phyloP scores from a whole-genome alignment of 2,329 filamentous ascomycete species.

The Colletotrichum theobromicola region DNA sequence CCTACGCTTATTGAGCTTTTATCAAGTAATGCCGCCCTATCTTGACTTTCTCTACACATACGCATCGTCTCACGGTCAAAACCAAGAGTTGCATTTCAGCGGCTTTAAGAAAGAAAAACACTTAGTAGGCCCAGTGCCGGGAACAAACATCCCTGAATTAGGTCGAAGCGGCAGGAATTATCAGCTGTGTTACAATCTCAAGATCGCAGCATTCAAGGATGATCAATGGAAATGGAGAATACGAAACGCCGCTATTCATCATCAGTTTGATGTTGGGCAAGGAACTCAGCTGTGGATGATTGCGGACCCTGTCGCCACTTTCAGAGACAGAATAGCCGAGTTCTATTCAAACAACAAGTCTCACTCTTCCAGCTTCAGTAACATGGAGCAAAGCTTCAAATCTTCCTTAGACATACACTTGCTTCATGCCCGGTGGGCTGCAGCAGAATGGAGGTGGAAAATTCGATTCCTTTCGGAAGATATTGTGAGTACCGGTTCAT shows the following conservation, averaged over 20 bases:
- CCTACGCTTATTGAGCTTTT: slow-evolving; percentile 26
- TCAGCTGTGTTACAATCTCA: slow-evolving; percentile 41
- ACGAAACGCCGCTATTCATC: slow-evolving; percentile 40
- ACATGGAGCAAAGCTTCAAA: slow-evolving; percentile 34
- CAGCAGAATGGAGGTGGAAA: slow-evolving; percentile 27
- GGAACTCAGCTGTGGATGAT: slow-evolving; percentile 46
- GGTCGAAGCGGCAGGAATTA: slow-evolving; percentile 38
- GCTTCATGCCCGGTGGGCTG: neutral
- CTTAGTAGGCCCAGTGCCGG: slow-evolving; percentile 21
- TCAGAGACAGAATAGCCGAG: slow-evolving; percentile 23
- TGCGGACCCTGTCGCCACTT: slow-evolving; percentile 34
- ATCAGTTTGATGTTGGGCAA: slow-evolving; percentile 41
- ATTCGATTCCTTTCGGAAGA: slow-evolving; percentile 22
- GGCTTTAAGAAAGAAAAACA: slow-evolving; percentile 38
- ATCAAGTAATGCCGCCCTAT: slow-evolving; percentile 45
- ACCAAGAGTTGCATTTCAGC: slow-evolving; percentile 37
- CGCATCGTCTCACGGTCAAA: slow-evolving; percentile 30
- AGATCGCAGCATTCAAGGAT: slow-evolving; percentile 30
- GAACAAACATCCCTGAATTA: slow-evolving; percentile 24
- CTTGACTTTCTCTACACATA: slow-evolving; percentile 43
- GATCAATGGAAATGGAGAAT: too few relatives aligned
- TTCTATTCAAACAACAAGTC: neutral
- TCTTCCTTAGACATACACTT: neutral
- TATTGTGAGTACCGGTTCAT: too few relatives aligned
- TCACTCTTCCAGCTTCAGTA: slow-evolving; percentile 31